phyloP scores from a whole-genome alignment of 148 eudicot species.

The Rhododendron kiyosumense region DNA sequence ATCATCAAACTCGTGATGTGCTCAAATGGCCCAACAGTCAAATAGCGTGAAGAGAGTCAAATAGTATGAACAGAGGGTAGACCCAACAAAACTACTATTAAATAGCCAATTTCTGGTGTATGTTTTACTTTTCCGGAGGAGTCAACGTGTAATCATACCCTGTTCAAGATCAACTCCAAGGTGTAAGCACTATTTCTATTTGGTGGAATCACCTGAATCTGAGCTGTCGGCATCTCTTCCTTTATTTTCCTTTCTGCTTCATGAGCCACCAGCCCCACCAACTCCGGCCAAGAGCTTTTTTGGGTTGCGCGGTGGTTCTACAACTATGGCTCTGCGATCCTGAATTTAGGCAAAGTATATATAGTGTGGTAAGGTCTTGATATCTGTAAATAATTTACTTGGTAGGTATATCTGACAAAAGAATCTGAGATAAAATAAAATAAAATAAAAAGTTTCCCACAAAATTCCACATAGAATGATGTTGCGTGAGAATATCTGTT shows the following conservation, averaged over 20 bases:
- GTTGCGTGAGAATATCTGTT: too few species aligned
- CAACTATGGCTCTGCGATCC: not conserved
- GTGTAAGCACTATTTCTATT: conserved; percentile 4
- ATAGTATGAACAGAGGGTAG: not conserved
- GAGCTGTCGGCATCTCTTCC: conserved; percentile 15
- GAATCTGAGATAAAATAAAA: too few species aligned
- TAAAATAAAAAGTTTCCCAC: too few species aligned
- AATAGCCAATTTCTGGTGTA: conserved; percentile 18
- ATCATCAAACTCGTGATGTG: too few species aligned
- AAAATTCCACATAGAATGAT: too few species aligned
- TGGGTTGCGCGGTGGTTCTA: too few species aligned
- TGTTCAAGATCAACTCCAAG: conserved; percentile 11
- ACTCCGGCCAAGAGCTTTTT: not conserved
- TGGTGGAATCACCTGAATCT: conserved; percentile 14
- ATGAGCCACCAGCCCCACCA: conserved; percentile 18
- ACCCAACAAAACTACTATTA: not conserved
- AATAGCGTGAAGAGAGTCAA: too few species aligned
- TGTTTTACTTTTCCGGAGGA: conserved; percentile 17
- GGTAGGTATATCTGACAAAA: too few species aligned
- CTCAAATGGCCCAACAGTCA: too few species aligned
- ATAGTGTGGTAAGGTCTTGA: not conserved
- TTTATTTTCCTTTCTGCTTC: conserved; percentile 28
- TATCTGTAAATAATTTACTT: too few species aligned
- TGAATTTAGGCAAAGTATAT: not conserved
- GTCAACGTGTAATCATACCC: conserved; percentile 26